Conservation (phyloP, 2,329 filamentous ascomycete genomes). For the Raffaelea ambrosiae region DNA sequence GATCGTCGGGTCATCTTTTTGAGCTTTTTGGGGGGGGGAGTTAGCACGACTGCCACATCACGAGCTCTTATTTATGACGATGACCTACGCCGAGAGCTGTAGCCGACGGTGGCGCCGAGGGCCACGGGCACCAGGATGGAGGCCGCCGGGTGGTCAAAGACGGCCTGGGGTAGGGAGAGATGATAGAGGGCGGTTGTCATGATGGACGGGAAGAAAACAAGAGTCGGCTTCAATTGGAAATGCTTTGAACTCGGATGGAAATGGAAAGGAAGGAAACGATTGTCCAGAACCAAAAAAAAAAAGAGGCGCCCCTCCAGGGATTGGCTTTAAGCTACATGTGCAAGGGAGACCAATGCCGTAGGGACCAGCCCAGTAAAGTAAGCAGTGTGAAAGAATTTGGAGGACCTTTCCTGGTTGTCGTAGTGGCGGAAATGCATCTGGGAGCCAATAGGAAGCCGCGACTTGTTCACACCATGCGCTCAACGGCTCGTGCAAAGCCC, state of each 20-base stretch:
- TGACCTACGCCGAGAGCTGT: constrained; percentile 55
- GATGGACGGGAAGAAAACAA: constrained; percentile 4
- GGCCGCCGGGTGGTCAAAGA: constrained; percentile 64
- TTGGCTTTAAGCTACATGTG: no score
- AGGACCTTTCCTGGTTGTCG: no score
- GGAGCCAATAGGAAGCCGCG: not conserved
- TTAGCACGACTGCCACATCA: not conserved
- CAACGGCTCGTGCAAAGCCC: no score
- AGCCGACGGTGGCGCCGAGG: constrained; percentile 66
- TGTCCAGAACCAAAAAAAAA: no score
- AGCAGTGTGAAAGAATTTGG: no score
- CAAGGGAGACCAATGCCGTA: no score
- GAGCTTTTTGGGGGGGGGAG: not conserved
- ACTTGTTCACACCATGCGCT: not conserved
- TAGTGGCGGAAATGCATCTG: not conserved
- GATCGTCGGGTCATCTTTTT: constrained; percentile 2
- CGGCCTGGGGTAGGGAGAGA: constrained; percentile 60
- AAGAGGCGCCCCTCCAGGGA: no score
- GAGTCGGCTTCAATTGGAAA: not conserved
- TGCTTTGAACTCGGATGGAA: not conserved
- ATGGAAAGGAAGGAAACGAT: no score
- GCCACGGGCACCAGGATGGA: constrained; percentile 70
- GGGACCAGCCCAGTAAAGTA: no score
- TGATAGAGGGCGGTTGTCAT: constrained; percentile 80
- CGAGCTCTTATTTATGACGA: not conserved